A percentile compares a stretch with the other conserved stretches of the same genome.
Conservation (phyloP, 257 asterid genomes). For the Solanum medicagineum region DNA sequence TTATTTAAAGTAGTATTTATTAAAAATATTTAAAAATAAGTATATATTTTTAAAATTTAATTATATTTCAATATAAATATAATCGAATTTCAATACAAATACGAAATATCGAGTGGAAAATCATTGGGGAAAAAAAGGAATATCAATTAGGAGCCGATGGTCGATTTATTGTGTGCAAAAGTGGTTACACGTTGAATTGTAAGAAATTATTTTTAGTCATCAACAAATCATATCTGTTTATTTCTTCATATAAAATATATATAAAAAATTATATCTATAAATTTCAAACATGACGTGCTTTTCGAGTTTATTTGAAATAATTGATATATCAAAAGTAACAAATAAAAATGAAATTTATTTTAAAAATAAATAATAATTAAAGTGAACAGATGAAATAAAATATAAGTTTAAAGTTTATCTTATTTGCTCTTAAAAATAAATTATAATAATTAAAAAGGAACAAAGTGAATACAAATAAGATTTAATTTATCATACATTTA, state of each 20-base stretch:
- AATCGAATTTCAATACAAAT: rapidly evolving
- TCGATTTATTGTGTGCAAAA: neutral
- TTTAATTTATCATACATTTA: neutral
- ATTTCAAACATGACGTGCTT: neutral
- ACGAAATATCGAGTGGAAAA: rapidly evolving
- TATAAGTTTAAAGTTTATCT: too few species aligned
- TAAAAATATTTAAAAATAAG: too few species aligned
- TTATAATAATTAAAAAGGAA: too few species aligned
- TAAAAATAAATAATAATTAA: too few species aligned
- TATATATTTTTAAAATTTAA: too few species aligned
- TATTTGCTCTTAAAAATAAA: too few species aligned
- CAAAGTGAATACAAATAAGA: too few species aligned
- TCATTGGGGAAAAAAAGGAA: too few species aligned
- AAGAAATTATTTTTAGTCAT: neutral
- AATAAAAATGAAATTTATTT: too few species aligned
- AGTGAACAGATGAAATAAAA: too few species aligned
- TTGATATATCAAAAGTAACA: too few species aligned
- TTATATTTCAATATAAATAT: too few species aligned
- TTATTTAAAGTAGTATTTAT: neutral
- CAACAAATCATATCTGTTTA: neutral
- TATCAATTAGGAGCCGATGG: neutral
- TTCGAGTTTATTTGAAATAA: neutral
- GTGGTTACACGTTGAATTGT: neutral
- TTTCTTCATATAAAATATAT: neutral
- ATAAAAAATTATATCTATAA: neutral